phyloP scores from a whole-genome alignment of 2,329 filamentous ascomycete genomes.

The Aspergillus spinulosporus region DNA sequence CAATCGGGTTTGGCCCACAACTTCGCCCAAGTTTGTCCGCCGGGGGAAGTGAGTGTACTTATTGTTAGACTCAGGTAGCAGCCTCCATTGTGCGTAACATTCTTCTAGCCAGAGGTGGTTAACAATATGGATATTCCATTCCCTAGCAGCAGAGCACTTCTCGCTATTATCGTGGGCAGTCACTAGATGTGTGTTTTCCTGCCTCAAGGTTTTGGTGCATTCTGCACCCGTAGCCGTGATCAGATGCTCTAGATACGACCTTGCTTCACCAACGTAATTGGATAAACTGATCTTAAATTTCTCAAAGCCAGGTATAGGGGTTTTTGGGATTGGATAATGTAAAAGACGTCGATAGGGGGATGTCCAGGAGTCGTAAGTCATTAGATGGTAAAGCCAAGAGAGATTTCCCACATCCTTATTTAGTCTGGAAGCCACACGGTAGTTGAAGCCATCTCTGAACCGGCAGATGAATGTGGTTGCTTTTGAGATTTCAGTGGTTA shows the following conservation, averaged over 20 bases:
- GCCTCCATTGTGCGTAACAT: constrained; percentile 85
- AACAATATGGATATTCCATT: constrained; percentile 87
- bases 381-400: constrained; percentile 89
- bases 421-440: constrained; percentile 70
- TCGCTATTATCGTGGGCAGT: constrained; percentile 87
- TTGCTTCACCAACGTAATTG: constrained; percentile 93
- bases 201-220: constrained; percentile 92
- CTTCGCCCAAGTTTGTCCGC: constrained; percentile 86
- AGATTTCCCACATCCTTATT: constrained; percentile 88
- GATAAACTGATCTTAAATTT: constrained; percentile 81
- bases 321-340: constrained; percentile 80
- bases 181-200: constrained; percentile 93
- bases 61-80: constrained; percentile 68
- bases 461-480: constrained; percentile 86
- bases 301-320: constrained; percentile 77
- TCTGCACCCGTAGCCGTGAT: constrained; percentile 79
- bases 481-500: constrained; percentile 65
- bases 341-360: constrained; percentile 78
- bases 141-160: constrained; percentile 86
- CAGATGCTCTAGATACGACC: constrained; percentile 89
- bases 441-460: constrained; percentile 78
- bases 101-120: constrained; percentile 99
- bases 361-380: constrained; percentile 85
- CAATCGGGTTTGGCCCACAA: constrained; percentile 85
- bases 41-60: constrained; percentile 85